Evolutionary conservation across 345 rosid genomes (phyloP).

Genomic region (Melastoma malabathricum): DNA sequence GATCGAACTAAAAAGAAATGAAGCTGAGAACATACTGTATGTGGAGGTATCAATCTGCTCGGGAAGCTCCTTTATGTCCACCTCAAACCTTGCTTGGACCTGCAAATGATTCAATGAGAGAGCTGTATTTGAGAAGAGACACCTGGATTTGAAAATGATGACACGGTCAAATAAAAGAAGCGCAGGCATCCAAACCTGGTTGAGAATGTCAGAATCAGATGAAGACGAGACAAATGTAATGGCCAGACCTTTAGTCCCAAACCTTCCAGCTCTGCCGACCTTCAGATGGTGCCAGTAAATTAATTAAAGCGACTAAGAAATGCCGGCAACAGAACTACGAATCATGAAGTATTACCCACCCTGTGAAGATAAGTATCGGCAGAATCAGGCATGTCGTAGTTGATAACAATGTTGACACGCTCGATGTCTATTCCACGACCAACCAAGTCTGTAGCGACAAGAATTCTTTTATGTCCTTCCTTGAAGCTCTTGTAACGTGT

Average conservation of each 20-base stretch:
- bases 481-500: slow-evolving; percentile 94
- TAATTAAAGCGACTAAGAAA: background rate
- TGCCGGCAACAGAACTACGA: background rate
- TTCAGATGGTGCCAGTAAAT: background rate
- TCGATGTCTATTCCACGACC: slow-evolving; percentile 98
- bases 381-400: slow-evolving; percentile 99
- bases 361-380: slow-evolving; percentile 97
- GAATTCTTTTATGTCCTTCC: slow-evolving; percentile 97
- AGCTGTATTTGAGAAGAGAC: background rate
- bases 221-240: slow-evolving; percentile 92
- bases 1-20: too few species aligned
- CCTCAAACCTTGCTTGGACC: slow-evolving; percentile 96
- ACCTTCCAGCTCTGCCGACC: slow-evolving; percentile 99
- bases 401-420: slow-evolving; percentile 93
- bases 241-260: slow-evolving; percentile 97
- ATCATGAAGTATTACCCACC: slow-evolving; percentile 20
- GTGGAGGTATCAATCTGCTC: slow-evolving; percentile 95
- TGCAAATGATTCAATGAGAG: slow-evolving; percentile 7
- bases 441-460: slow-evolving; percentile 92
- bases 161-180: background rate
- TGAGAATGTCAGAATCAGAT: slow-evolving; percentile 79
- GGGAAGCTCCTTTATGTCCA: slow-evolving; percentile 91
- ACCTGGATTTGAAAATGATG: background rate
- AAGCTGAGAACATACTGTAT: slow-evolving; percentile 41
- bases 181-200: slow-evolving; percentile 46